Evolutionary conservation across 1,284 basidiomycete species (phyloP), one percentile per base, ranked within the genome.

Genomic region (Heterobasidion parviporum): DNA sequence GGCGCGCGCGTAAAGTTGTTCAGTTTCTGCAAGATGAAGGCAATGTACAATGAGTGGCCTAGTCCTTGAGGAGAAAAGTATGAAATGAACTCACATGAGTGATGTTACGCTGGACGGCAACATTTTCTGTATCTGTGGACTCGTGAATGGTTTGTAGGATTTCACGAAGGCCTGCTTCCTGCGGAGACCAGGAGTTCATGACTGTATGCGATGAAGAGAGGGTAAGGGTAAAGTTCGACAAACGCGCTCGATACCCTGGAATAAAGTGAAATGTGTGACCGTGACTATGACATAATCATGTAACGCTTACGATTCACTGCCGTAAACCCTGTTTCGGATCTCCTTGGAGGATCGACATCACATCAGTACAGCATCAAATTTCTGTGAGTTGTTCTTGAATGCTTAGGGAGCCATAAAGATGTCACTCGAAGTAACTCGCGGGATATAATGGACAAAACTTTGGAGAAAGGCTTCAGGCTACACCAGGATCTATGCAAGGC

Each of bases 1-100:
- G 94, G 91, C 58, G 88, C 85, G 66, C 84, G 84, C 69, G 91
- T 90, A 72, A 95, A 94, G 63, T 80, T 82, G 68, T 92, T 92
- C 59, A 96, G 80, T 82, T 93, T 94, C 92, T 95, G 67, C 50
- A 57, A 59, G 64, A 49, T 53, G 58, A 60, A 36, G 54, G 52
- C 47, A 54, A 60, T 60, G 45, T 58, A 63, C 58, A 20, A 59
- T 63, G 65, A 66, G 61, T 55, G 58, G 56, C 60, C 57, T 56
- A 61, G 45, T 51, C 61, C 61, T 60, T 61, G 58, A 63, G 45
- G 36, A 57, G 55, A 53, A 49, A 59, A 56, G 57, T 59, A 55
- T 58, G 61, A 54, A 55, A 59, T 57, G 54, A 55, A 68, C 79
- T 66, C 70, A 90, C 89, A 73, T 85, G 81, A 59, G 90, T 92